phyloP scores from a whole-genome alignment of 345 rosid genomes.

The Luvunga scandens region DNA sequence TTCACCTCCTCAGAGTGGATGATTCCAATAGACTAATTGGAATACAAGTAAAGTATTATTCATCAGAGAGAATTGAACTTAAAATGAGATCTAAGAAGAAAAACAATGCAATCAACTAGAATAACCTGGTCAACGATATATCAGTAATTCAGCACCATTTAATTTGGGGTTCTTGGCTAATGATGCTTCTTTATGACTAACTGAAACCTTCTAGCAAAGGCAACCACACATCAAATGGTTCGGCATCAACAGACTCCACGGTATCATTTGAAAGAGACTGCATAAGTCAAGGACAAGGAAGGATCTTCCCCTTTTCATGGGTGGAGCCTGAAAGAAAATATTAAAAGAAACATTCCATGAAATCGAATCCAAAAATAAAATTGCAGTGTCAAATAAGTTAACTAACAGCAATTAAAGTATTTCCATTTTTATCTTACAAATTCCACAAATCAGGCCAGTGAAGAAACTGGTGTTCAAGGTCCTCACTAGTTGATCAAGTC shows the following conservation, averaged over 20 bases:
- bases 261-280: conserved; percentile 26
- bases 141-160: conserved; percentile 28
- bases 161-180: conserved; percentile 37
- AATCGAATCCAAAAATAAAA: conserved; percentile 4
- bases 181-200: conserved; percentile 64
- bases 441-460: conserved; percentile 52
- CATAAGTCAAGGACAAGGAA: conserved; percentile 25
- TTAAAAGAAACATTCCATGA: background rate
- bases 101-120: conserved; percentile 13
- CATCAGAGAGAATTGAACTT: background rate
- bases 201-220: conserved; percentile 72
- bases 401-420: background rate
- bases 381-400: background rate
- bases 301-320: conserved; percentile 31
- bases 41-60: too few species aligned
- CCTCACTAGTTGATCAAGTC: conserved; percentile 25
- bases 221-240: conserved; percentile 39
- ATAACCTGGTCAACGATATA: conserved; percentile 53
- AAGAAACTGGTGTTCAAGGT: conserved; percentile 39
- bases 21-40: too few species aligned
- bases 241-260: conserved; percentile 25
- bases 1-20: conserved; percentile 35
- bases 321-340: conserved; percentile 37
- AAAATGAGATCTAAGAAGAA: conserved; percentile 1
- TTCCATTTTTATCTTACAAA: conserved; percentile 32